Conservation (phyloP, 352 stramenopile species). For the Globisporangium camurandrum region DNA sequence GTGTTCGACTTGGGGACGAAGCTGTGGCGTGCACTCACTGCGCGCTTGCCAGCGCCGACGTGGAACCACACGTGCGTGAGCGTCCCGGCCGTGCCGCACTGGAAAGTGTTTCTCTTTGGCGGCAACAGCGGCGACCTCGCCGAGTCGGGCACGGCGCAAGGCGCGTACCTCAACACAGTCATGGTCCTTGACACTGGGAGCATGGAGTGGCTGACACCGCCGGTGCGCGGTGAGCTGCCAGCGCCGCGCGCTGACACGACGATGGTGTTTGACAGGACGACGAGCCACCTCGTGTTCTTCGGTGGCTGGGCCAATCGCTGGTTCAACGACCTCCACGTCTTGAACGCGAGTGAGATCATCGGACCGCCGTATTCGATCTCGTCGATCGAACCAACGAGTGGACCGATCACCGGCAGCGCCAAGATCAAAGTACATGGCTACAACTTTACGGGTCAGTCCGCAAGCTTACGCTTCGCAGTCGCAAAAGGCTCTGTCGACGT, state of each 20-base stretch:
- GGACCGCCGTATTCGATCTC: slow-evolving; percentile 94
- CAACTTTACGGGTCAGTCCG: slow-evolving; percentile 87
- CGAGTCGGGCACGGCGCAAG: slow-evolving; percentile 80
- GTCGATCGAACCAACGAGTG: slow-evolving; percentile 83
- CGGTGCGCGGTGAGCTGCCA: slow-evolving; percentile 72
- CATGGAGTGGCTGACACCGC: slow-evolving; percentile 64
- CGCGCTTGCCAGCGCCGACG: slow-evolving; percentile 52
- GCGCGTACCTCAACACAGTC: slow-evolving; percentile 86
- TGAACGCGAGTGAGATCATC: slow-evolving; percentile 93
- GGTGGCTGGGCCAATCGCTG: slow-evolving; percentile 95
- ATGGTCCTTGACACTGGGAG: slow-evolving; percentile 89
- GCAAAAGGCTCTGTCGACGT: slow-evolving; percentile 92
- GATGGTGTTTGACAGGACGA: slow-evolving; percentile 90
- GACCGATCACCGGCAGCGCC: slow-evolving; percentile 91
- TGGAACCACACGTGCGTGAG: slow-evolving; percentile 95
- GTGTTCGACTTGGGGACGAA: slow-evolving; percentile 85
- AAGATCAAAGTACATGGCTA: slow-evolving; percentile 87
- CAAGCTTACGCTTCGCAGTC: slow-evolving; percentile 90
- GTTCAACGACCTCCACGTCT: slow-evolving; percentile 90
- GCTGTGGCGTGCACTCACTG: slow-evolving; percentile 75
- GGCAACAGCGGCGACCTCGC: slow-evolving; percentile 92
- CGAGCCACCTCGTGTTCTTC: slow-evolving; percentile 91
- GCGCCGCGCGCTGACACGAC: slow-evolving; percentile 88
- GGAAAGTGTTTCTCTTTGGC: slow-evolving; percentile 97
- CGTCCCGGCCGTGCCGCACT: slow-evolving; percentile 93